Evolutionary conservation across 2,329 filamentous ascomycete species (phyloP).

Genomic region (Cadophora sp.): DNA sequence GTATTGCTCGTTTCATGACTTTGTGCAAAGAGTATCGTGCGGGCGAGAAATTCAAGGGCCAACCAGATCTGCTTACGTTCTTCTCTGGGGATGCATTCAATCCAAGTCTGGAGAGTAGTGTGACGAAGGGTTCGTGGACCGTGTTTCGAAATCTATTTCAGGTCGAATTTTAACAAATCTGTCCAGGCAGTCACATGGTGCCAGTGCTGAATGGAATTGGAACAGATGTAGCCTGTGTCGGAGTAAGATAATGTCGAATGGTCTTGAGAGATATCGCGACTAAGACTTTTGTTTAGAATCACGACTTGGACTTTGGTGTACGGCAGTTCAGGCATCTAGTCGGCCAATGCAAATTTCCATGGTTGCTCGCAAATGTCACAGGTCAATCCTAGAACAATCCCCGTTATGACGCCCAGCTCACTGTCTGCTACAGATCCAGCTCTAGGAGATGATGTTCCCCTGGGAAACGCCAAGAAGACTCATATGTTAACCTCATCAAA

Average conservation of each 20-base stretch:
- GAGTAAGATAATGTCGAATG: constrained; percentile 7
- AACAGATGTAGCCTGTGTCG: constrained; percentile 28
- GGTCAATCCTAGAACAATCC: background rate
- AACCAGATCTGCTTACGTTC: constrained; percentile 25
- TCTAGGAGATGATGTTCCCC: constrained; percentile 22
- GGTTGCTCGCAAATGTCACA: constrained; percentile 27
- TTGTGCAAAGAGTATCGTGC: constrained; percentile 25
- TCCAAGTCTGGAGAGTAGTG: constrained; percentile 29
- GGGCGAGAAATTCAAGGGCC: constrained; percentile 19
- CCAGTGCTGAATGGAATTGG: constrained; percentile 26
- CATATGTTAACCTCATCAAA: constrained; percentile 27
- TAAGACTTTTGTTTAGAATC: constrained; percentile 16
- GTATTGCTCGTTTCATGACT: constrained; percentile 29
- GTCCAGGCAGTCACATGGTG: constrained; percentile 27
- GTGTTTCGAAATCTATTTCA: background rate
- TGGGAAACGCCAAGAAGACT: constrained; percentile 28
- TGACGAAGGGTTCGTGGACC: constrained; percentile 22
- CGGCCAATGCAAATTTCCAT: constrained; percentile 26
- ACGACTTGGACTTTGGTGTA: constrained; percentile 29
- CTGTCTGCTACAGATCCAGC: constrained; percentile 23
- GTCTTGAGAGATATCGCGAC: background rate
- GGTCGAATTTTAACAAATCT: background rate
- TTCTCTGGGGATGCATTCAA: constrained; percentile 31
- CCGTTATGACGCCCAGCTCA: background rate
- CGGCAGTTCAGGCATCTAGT: constrained; percentile 27